These are phyloP conservation scores for Fragaria nilgerrensis DNA, from an alignment of 306 rosid genomes.

Conservation along the genomic window DNA sequence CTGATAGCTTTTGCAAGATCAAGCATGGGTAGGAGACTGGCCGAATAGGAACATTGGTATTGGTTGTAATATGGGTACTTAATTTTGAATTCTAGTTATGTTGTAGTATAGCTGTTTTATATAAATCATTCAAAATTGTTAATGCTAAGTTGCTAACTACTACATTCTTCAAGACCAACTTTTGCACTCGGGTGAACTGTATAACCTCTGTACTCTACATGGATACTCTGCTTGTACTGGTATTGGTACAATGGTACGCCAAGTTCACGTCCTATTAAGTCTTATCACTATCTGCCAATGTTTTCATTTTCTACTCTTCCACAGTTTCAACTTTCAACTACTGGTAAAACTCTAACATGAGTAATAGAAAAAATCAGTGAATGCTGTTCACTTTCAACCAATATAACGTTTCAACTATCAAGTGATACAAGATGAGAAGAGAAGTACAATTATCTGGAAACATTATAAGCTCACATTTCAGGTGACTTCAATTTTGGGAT, in stretches of 20 bases:
- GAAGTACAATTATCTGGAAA: no score
- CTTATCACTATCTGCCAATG: not conserved
- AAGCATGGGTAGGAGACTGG: slow-evolving; percentile 38
- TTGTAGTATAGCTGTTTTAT: slow-evolving; percentile 37
- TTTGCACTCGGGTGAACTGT: slow-evolving; percentile 13
- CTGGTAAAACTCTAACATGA: not conserved
- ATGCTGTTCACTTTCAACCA: not conserved
- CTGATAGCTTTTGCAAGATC: slow-evolving; percentile 47
- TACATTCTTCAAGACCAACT: not conserved
- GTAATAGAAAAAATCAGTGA: not conserved
- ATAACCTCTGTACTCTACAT: not conserved
- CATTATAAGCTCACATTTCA: no score
- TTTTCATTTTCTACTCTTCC: not conserved
- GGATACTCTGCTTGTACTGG: not conserved
- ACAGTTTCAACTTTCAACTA: not conserved
- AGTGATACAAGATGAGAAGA: no score
- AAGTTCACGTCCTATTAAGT: not conserved
- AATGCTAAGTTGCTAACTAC: not conserved
- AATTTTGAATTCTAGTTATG: slow-evolving; percentile 23
- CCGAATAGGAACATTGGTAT: slow-evolving; percentile 31
- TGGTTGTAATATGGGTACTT: slow-evolving; percentile 33
- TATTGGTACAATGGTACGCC: not conserved
- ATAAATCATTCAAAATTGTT: slow-evolving; percentile 28
- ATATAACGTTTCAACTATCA: no score
- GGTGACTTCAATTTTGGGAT: no score